Conservation (phyloP, 2,329 filamentous ascomycete genomes). For the Fusarium lateritium region DNA sequence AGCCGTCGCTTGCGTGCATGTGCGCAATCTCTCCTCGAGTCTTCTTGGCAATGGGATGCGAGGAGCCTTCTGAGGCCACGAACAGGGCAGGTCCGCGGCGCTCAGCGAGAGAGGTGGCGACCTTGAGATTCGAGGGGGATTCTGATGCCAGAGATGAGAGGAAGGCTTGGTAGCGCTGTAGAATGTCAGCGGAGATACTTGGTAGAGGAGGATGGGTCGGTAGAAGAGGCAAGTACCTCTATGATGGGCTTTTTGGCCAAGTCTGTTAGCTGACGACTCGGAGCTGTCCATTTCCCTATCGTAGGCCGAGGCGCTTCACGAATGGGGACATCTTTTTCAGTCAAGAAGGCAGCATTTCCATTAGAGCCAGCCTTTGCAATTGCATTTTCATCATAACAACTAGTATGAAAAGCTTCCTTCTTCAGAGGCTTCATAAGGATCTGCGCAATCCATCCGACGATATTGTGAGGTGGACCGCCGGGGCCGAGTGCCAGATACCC, state of each 20-base stretch:
- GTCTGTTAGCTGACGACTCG: conserved; percentile 36
- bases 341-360: conserved; percentile 28
- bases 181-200: background rate
- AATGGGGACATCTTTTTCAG: conserved; percentile 22
- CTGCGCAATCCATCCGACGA: conserved; percentile 33
- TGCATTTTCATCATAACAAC: conserved; percentile 13
- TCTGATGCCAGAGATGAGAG: conserved; percentile 29
- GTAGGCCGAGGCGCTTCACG: conserved; percentile 24
- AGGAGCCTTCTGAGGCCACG: background rate
- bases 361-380: conserved; percentile 19
- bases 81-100: conserved; percentile 36
- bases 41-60: conserved; percentile 14
- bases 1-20: conserved; percentile 38
- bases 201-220: rapidly evolving
- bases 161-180: conserved; percentile 32
- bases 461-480: conserved; percentile 25
- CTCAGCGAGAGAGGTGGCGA: conserved; percentile 29
- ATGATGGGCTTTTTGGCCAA: conserved; percentile 5
- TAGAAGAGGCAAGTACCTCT: background rate
- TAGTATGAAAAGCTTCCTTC: conserved; percentile 28
- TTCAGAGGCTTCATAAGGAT: conserved; percentile 27
- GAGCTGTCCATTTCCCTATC: conserved; percentile 34
- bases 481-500: conserved; percentile 37
- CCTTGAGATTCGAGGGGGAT: conserved; percentile 27
- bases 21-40: conserved; percentile 25